Base-by-base conservation (phyloP, 768 basidiomycete genomes). In the Hydnomerulius pinastri region DNA sequence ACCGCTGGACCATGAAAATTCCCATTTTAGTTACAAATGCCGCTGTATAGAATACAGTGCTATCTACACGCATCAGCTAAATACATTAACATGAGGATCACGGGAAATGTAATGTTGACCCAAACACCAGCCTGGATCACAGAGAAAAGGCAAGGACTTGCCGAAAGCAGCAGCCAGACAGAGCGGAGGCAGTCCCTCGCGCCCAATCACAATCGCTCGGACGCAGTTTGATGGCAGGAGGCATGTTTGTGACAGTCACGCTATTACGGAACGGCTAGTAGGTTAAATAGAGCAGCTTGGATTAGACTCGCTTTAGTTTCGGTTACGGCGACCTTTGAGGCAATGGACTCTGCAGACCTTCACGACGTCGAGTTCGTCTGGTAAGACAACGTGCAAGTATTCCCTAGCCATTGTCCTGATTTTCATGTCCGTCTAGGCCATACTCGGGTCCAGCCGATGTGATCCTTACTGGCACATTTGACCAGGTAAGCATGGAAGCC, bases 401-500 rank as follows among this genome's bases (percentile, higher is more conserved):
- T 60, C 48, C 38, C 43, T 32, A 1, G 13, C 23, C 24, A 8
- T 30, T 11, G 23, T 10, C 27, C 52, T 54, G 30, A 53, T 46
- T 39, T 17, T 17, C 53, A 13, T 49, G 50, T 52, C 46, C 43
- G 50, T 15, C 42, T 54, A 88, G 87, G 86, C 86, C 85, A 15
- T 76, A 80, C 55, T 53, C 73, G 25, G 74, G 76, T 42, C 77
- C 85, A 35, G 71, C 62, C 41, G 67, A 73, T 41, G 87, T 90
- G 54, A 77, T 88, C 61, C 79, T 85, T 49, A 89, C 87, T 18
- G 90, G 90, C 30, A 79, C 85, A 25, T 92, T 91, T 65, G 89
- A 92, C 75, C 71, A 86, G 68, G 89, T 88, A 63, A 56, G 82
- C 54, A 24, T 41, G 17, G 27, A n/a, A 21, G 39, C 49, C 48